phyloP scores from a whole-genome alignment of 1,284 basidiomycete genomes.

The Veloporphyrellus conicus region DNA sequence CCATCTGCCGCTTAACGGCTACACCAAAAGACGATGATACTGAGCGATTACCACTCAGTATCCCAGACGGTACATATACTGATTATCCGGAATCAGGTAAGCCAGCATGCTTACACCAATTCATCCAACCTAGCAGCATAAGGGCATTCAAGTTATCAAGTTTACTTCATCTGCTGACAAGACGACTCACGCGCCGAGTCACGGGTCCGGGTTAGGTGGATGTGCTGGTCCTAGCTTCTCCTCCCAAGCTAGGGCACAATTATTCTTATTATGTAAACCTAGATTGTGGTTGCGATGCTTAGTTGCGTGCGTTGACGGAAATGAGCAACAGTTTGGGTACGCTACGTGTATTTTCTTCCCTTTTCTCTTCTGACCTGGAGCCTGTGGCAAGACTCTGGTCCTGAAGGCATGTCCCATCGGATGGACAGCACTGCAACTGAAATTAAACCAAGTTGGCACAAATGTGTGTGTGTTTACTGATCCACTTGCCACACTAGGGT shows the following conservation, averaged over 20 bases:
- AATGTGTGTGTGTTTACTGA: neutral
- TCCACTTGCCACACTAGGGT: slow-evolving; percentile 9
- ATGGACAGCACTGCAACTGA: neutral
- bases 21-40: too few relatives aligned
- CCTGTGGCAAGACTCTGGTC: neutral
- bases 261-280: slow-evolving; percentile 5
- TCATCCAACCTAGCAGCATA: neutral
- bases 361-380: neutral
- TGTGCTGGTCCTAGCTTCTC: slow-evolving; percentile 1
- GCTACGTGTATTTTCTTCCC: neutral
- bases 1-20: too few relatives aligned
- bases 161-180: slow-evolving; percentile 16
- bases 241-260: neutral
- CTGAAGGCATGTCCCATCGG: neutral
- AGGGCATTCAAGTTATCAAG: too few relatives aligned
- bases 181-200: too few relatives aligned
- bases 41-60: too few relatives aligned
- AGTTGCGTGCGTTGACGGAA: neutral
- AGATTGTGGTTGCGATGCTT: neutral
- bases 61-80: too few relatives aligned
- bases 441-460: slow-evolving; percentile 5
- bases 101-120: too few relatives aligned
- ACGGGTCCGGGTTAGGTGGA: slow-evolving; percentile 7
- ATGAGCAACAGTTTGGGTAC: neutral
- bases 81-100: too few relatives aligned